Evolutionary conservation across 305 asterid genomes (phyloP).

Genomic region (Stenogyne calaminthoides): DNA sequence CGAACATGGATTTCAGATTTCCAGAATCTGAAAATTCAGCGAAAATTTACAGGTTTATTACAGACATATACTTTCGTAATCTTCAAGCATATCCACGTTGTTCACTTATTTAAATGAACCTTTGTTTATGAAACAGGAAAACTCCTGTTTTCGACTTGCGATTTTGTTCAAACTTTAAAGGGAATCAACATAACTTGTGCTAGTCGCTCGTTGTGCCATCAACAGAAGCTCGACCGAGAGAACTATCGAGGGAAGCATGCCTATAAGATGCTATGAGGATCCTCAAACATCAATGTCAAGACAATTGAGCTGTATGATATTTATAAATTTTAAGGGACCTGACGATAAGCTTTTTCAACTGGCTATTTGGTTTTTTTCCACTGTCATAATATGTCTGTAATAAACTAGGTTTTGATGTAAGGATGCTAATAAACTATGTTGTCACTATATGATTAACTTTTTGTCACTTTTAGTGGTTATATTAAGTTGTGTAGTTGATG

Average conservation of each 20-base stretch:
- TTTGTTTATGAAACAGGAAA: slow-evolving; percentile 35
- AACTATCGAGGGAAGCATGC: neutral
- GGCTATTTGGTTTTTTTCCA: slow-evolving; percentile 20
- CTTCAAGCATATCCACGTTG: neutral
- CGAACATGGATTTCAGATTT: slow-evolving; percentile 31
- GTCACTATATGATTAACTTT: slow-evolving; percentile 2
- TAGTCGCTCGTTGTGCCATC: slow-evolving; percentile 17
- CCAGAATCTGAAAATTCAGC: slow-evolving; percentile 40
- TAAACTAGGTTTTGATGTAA: neutral
- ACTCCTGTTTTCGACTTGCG: slow-evolving; percentile 23
- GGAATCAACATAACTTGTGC: neutral
- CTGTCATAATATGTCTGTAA: neutral
- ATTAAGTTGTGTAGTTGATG: neutral
- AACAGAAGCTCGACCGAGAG: slow-evolving; percentile 17
- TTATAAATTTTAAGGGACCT: neutral
- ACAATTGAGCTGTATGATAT: neutral
- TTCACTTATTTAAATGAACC: slow-evolving; percentile 1
- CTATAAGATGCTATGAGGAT: neutral
- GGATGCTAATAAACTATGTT: slow-evolving; percentile 10
- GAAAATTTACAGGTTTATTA: slow-evolving; percentile 34
- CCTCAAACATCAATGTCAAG: slow-evolving; percentile 2
- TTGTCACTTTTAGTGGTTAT: neutral
- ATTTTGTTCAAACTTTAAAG: neutral
- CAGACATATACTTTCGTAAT: slow-evolving; percentile 30
- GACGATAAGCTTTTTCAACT: slow-evolving; percentile 10